A percentile compares a stretch with the other conserved stretches of the same genome.
Evolutionary conservation across 2,329 filamentous ascomycete genomes (phyloP).

Genomic region (Chaetomium sp.): DNA sequence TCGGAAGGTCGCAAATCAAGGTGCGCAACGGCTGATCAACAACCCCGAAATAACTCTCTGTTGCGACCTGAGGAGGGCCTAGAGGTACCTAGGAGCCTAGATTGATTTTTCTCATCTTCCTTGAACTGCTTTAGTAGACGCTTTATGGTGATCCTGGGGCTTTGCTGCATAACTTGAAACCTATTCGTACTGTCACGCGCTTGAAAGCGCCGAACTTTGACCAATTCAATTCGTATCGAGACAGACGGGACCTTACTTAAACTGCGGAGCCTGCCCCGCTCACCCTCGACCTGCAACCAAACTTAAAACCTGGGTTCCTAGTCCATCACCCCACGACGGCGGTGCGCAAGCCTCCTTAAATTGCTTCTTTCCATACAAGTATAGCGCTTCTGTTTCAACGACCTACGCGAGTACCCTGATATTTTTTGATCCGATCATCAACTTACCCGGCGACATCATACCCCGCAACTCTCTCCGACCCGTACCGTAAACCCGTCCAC

Average conservation of each 20-base stretch:
- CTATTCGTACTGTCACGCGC: background rate
- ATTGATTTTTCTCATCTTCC: background rate
- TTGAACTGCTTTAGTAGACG: background rate
- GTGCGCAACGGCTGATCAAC: conserved; percentile 7
- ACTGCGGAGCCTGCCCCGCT: conserved; percentile 8
- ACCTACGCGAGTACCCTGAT: background rate
- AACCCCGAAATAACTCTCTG: background rate
- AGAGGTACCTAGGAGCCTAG: too few relatives aligned
- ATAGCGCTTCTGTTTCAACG: background rate
- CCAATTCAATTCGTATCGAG: background rate
- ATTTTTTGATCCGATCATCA: background rate
- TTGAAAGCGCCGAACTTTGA: background rate
- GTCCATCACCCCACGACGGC: background rate
- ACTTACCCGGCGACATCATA: background rate
- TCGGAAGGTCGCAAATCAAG: background rate
- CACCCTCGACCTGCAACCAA: background rate
- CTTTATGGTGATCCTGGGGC: background rate
- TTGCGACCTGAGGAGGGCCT: background rate
- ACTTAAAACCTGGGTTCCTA: background rate
- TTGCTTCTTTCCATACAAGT: background rate
- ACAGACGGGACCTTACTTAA: background rate
- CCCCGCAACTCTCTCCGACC: background rate
- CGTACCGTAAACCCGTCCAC: background rate
- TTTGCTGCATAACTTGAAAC: background rate
- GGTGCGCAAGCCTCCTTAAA: background rate